phyloP scores from a whole-genome alignment of 2,329 filamentous ascomycete genomes.

The Talaromyces sp. region DNA sequence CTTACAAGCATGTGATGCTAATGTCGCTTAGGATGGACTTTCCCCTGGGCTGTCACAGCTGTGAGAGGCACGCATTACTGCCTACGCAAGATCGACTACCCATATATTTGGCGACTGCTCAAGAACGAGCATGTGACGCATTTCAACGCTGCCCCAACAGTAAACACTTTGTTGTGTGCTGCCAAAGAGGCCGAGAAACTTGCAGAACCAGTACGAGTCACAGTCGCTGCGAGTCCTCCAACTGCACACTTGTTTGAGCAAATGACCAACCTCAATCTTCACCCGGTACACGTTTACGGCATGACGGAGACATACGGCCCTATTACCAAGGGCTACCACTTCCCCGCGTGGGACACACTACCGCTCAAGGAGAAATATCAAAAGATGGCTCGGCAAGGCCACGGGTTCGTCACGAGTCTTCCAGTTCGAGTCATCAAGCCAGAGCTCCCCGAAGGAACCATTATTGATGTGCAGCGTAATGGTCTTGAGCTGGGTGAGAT shows the following conservation, averaged over 20 bases:
- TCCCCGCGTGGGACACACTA: slow-evolving; percentile 78
- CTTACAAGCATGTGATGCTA: not conserved
- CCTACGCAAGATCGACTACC: slow-evolving; percentile 90
- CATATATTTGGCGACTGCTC: slow-evolving; percentile 82
- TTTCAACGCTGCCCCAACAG: slow-evolving; percentile 92
- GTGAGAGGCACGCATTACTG: slow-evolving; percentile 94
- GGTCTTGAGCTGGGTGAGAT: slow-evolving; percentile 78
- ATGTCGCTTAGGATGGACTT: slow-evolving; percentile 60
- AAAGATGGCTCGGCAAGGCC: slow-evolving; percentile 89
- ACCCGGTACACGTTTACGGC: slow-evolving; percentile 91
- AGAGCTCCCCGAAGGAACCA: slow-evolving; percentile 60
- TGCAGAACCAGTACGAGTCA: slow-evolving; percentile 70
- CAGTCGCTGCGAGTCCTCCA: slow-evolving; percentile 87
- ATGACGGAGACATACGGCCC: slow-evolving; percentile 86
- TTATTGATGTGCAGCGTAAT: slow-evolving; percentile 64
- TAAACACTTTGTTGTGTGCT: slow-evolving; percentile 88
- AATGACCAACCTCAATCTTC: slow-evolving; percentile 82
- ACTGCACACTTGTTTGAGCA: slow-evolving; percentile 86
- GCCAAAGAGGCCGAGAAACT: slow-evolving; percentile 69
- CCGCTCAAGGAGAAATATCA: slow-evolving; percentile 72
- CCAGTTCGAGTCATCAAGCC: slow-evolving; percentile 78
- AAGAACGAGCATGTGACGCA: slow-evolving; percentile 86
- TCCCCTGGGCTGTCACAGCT: slow-evolving; percentile 88
- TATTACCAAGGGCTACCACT: slow-evolving; percentile 86
- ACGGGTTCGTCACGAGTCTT: slow-evolving; percentile 80